Base-by-base conservation (phyloP, 176 grass and related monocot species). In the Carex cristatella region DNA sequence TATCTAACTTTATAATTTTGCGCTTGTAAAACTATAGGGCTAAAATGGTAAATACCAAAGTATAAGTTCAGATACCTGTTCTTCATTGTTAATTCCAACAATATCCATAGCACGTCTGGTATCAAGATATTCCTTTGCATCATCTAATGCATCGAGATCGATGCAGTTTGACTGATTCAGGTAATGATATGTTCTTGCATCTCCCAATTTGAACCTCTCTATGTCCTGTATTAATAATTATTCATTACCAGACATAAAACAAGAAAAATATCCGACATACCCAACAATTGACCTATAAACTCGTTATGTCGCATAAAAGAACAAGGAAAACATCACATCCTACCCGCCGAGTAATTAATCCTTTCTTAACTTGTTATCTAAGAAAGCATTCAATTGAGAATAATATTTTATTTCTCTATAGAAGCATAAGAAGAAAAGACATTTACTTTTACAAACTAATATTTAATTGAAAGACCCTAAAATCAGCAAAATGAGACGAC, bases 131-230 rank as follows among this genome's bases (percentile, higher is more conserved):
- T 94, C 93, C 56, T 84, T 90, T 11, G 88, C 86, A 28, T 98
- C 95, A 90, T 98, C 89, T 84, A 98, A 54, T n/a, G 23, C 89
- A 88, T 94, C 95, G 85, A 98, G 92, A 82, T 94, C 92, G 83
- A 93, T 90, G 80, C 95, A 94, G 57, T 91, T 91, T 82, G 95
- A 98, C 68, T 98, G 95, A 64, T 98, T 98, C 89, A 98, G 89
- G 88, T 98, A 98, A 81, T 93, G 95, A 87, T 91, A 98, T 56
- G 81, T 93, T 85, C 82, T 85, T 10, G 95, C 86, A 83, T 98
- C 88, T 58, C 66, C 93, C 85, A 98, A 53, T 86, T 94, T 94
- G 90, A 89, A 98, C 85, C 88, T 94, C 84, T 94, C 86, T 70
- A 88, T 74, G 28, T 98, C 95, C 95, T 98, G 84, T 74, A 80